A percentile compares a stretch with the other conserved stretches of the same genome.
Evolutionary conservation across 2,329 filamentous ascomycete genomes (phyloP).

Genomic region (Hypomyces perniciosus): DNA sequence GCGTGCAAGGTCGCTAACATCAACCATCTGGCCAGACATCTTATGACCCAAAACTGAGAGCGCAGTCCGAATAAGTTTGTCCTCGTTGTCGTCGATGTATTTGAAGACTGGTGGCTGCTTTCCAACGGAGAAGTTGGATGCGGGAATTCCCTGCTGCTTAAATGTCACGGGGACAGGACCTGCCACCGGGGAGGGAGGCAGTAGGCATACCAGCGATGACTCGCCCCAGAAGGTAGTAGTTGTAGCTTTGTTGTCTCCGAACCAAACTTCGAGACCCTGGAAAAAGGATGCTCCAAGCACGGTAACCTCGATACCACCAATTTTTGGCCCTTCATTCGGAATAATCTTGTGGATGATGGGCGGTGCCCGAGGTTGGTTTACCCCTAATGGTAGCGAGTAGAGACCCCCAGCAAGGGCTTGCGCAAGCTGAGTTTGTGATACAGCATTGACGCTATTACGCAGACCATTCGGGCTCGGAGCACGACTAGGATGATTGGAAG

Average conservation of each 20-base stretch:
- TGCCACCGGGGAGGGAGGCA: slow-evolving; percentile 63
- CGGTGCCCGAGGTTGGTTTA: slow-evolving; percentile 40
- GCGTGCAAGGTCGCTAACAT: slow-evolving; percentile 56
- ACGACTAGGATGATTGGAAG: slow-evolving; percentile 68
- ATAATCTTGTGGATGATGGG: slow-evolving; percentile 76
- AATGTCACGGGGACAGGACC: slow-evolving; percentile 68
- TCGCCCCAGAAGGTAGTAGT: slow-evolving; percentile 78
- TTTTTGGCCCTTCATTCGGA: slow-evolving; percentile 73
- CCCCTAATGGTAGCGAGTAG: slow-evolving; percentile 44
- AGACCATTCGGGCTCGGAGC: slow-evolving; percentile 64
- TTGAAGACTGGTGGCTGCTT: slow-evolving; percentile 55
- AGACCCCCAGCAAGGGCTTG: slow-evolving; percentile 44
- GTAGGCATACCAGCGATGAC: slow-evolving; percentile 70
- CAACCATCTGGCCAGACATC: slow-evolving; percentile 56
- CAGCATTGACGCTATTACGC: slow-evolving; percentile 38
- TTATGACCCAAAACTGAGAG: slow-evolving; percentile 59
- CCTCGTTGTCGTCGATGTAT: slow-evolving; percentile 66
- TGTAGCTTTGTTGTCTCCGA: slow-evolving; percentile 59
- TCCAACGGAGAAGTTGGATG: slow-evolving; percentile 29
- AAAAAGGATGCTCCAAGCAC: slow-evolving; percentile 76
- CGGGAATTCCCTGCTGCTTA: slow-evolving; percentile 43
- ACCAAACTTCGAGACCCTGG: slow-evolving; percentile 73
- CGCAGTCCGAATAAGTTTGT: slow-evolving; percentile 62
- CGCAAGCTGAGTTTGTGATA: slow-evolving; percentile 38
- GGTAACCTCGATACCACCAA: slow-evolving; percentile 81